Percentiles rank a stretch among this genome's conserved stretches.
Conservation (phyloP, 2,329 filamentous ascomycete genomes). For the Akanthomyces lecanii region DNA sequence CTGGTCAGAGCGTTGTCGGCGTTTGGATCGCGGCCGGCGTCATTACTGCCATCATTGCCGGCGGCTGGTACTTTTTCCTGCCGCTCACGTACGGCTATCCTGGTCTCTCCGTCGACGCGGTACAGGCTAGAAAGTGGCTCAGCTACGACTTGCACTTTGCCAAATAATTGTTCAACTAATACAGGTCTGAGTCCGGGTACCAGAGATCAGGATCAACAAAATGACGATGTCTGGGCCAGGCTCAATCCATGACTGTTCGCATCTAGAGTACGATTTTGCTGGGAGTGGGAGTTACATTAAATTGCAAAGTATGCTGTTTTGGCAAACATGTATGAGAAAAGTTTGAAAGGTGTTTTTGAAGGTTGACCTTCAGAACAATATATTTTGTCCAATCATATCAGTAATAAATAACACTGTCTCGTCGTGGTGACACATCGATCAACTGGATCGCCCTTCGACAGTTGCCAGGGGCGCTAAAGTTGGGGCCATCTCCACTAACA, state of each 20-base stretch:
- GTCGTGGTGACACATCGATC: background rate
- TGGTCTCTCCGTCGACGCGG: conserved; percentile 72
- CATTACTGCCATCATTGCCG: conserved; percentile 64
- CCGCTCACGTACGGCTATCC: conserved; percentile 95
- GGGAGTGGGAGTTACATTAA: conserved; percentile 3
- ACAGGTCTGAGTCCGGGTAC: background rate
- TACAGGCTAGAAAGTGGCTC: conserved; percentile 87
- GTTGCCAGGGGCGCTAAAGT: background rate
- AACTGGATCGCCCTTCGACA: no score
- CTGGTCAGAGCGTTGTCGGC: conserved; percentile 68
- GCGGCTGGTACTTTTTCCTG: conserved; percentile 88
- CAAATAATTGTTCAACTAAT: conserved; percentile 57
- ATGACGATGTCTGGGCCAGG: background rate
- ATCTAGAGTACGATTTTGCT: conserved; percentile 7
- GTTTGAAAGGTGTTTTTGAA: background rate
- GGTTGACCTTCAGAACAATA: background rate
- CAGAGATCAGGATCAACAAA: background rate
- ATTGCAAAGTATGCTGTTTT: conserved; percentile 2
- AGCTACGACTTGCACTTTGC: conserved; percentile 98
- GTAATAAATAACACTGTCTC: background rate
- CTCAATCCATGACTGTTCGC: background rate
- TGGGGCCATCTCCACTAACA: background rate
- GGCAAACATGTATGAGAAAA: conserved; percentile 12
- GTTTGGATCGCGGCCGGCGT: conserved; percentile 75
- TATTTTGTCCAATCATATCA: background rate